Evolutionary conservation across 352 stramenopile genomes (phyloP), one percentile per base, ranked within the genome.

Genomic region (Pythium dissimile): DNA sequence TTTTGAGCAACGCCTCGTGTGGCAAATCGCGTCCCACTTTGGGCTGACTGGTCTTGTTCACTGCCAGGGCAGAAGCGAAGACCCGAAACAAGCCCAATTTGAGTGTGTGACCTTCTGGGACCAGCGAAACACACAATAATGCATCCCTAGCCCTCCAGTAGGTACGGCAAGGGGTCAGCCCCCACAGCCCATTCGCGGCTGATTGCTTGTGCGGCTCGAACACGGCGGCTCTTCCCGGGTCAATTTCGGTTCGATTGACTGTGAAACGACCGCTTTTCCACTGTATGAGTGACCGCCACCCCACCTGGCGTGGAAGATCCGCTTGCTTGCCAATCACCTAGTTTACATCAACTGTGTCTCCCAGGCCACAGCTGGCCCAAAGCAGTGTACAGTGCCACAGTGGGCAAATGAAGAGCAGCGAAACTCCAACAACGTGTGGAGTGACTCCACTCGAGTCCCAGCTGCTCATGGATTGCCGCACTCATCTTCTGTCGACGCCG

Each of bases 301-400:
- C 46, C 46, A 54, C 46, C 9, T 54, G 46, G 46, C 4, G 46
- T 54, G 30, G 46, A 32, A 32, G n/a, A 26, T 52, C 46, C 32
- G 21, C 23, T 28, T 28, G 46, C 37, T 54, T 41, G 35, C 46
- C 30, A 54, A 54, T 54, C 46, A 54, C 46, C 24, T 54, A 31
- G 46, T 54, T 54, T 54, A 54, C 46, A 54, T 54, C 46, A 54
- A 31, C 43, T 16, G 23, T 28, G 43, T 34, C 26, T 20, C 23
- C 18, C 5, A 41, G 3, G 20, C 7, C 34, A 18, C 43, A 50
- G 27, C 43, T 45, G 13, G n/a, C n/a, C 21, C 38, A 45, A 18
- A 6, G 21, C 38, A 18, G 38, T 45, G 7, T n/a, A 45, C 38
- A 20, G 38, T 45, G 21, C 18, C 38, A 21, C n/a, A 15, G 18